phyloP scores from a whole-genome alignment of 306 rosid species.

The Senna siamea region DNA sequence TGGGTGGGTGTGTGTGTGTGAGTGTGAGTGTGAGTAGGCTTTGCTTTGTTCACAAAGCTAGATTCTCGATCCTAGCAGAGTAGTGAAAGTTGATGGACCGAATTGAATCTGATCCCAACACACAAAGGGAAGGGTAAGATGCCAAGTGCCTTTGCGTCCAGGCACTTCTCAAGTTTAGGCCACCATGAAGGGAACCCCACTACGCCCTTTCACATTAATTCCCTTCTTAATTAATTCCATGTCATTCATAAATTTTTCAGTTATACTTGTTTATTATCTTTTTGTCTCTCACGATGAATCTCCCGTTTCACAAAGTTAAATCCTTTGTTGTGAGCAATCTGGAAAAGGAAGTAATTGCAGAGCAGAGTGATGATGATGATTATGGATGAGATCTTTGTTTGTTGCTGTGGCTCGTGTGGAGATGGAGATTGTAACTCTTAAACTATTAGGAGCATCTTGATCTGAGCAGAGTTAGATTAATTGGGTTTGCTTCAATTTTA shows the following conservation, averaged over 20 bases:
- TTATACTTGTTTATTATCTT: too few relatives aligned
- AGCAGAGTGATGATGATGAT: neutral
- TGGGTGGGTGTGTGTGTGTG: neutral
- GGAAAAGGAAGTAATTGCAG: neutral
- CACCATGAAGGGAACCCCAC: slow-evolving; percentile 16
- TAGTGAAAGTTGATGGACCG: slow-evolving; percentile 31
- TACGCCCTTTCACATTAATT: neutral
- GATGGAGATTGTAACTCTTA: neutral
- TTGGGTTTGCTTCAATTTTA: slow-evolving; percentile 3
- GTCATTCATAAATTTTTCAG: neutral
- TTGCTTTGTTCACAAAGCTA: slow-evolving; percentile 12
- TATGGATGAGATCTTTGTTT: neutral
- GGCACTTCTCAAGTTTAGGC: slow-evolving; percentile 26
- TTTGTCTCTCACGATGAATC: neutral
- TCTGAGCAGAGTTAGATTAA: neutral
- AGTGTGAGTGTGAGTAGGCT: neutral
- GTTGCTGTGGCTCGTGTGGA: neutral
- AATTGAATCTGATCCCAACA: slow-evolving; percentile 42
- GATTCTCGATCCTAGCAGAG: slow-evolving; percentile 11
- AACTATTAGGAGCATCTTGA: neutral
- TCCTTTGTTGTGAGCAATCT: neutral
- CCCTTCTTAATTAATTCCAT: slow-evolving; percentile 16
- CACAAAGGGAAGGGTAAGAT: slow-evolving; percentile 21
- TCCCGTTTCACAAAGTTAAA: slow-evolving; percentile 11
- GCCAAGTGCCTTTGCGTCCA: slow-evolving; percentile 36